Evolutionary conservation across 176 grass and related monocot genomes (phyloP).

Genomic region (Zea mays): Zm-B73-REFERENCE-NAM-5.0 NC_050097.1:69544501-69545000

Average conservation of each 20-base stretch:
- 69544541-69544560: slow-evolving; percentile 25
- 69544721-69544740: neutral
- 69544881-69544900: no score
- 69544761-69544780: neutral
- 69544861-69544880: neutral
- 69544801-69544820: neutral
- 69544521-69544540: slow-evolving; percentile 13
- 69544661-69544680: neutral
- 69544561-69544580: slow-evolving; percentile 35
- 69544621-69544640: slow-evolving; percentile 47
- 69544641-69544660: neutral
- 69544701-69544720: neutral
- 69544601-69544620: slow-evolving; percentile 34
- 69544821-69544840: neutral
- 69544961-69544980: neutral
- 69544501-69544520: neutral
- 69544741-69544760: neutral
- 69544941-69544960: neutral
- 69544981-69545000: neutral
- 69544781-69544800: neutral
- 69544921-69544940: neutral
- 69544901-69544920: neutral
- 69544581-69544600: slow-evolving; percentile 32
- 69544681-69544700: neutral
- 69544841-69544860: neutral